Conservation (phyloP, 2,329 filamentous ascomycete species). For the Coccinonectria pachysandricola region DNA sequence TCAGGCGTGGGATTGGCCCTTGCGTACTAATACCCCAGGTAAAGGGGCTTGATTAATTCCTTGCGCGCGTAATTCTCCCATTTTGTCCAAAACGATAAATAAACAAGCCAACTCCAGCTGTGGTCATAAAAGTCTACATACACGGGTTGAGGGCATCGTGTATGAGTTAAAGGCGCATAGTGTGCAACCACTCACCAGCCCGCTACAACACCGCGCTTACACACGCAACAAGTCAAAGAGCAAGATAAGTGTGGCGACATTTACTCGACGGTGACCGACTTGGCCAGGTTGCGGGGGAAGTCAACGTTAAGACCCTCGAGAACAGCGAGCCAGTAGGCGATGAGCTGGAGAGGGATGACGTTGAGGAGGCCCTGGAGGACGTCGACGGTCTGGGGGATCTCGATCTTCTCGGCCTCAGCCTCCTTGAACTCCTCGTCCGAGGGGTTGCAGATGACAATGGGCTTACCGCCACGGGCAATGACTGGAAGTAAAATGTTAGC, state of each 20-base stretch:
- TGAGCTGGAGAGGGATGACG: slow-evolving; percentile 93
- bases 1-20: no score
- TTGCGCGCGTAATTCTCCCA: no score
- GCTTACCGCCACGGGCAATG: slow-evolving; percentile 88
- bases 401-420: slow-evolving; percentile 89
- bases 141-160: no score
- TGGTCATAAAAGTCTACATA: no score
- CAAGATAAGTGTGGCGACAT: slow-evolving; percentile 11
- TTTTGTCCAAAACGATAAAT: no score
- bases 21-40: no score
- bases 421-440: slow-evolving; percentile 79
- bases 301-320: slow-evolving; percentile 94
- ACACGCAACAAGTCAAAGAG: slow-evolving; percentile 8
- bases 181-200: slow-evolving; percentile 10
- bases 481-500: slow-evolving; percentile 41
- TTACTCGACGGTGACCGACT: slow-evolving; percentile 98
- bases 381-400: slow-evolving; percentile 93
- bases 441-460: slow-evolving; percentile 97
- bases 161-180: no score
- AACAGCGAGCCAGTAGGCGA: slow-evolving; percentile 98
- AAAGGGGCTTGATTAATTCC: no score
- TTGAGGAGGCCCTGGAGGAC: slow-evolving; percentile 94
- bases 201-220: slow-evolving; percentile 9
- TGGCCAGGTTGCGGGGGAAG: slow-evolving; percentile 96
- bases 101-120: no score